Evolutionary conservation across 495 filamentous ascomycete species (phyloP), one percentile per base, ranked within the genome.

Genomic region (Aspergillus bertholletiae): DNA sequence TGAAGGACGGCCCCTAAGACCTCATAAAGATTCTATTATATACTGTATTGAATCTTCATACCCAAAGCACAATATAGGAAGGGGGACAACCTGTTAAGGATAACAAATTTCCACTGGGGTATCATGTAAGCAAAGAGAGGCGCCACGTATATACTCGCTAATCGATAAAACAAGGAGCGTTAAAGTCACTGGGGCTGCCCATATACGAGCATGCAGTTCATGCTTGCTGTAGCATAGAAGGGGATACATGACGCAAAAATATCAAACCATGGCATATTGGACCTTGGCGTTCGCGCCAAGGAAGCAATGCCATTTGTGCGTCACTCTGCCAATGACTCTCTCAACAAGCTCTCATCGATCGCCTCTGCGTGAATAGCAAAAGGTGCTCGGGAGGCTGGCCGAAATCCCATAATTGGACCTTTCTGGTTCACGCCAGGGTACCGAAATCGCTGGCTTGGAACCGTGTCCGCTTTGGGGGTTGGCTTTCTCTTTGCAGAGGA

Each of bases 371-470:
- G 74, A 12, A 77, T 55, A 26, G 56, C 54, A 18, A 67, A 47
- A 2, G 73, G 69, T 1, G 69, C 63, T 7, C 53, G 60, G 20
- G 67, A 64, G 4, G 69, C 64, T 34, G 70, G 68, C 0, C 68
- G 68, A 9, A 75, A 62, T 0, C 75, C 74, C 57, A 72, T 56
- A n/a, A 76, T 75, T 0, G 73, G 70, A 2, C 77, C 77, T 18
- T 72, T 76, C 51, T 80, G 77, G 28, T 79, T 80, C 30, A 79
- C 73, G 8, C 77, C 77, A 2, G 76, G 66, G 35, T 63, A 61
- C 23, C 76, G 62, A 61, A 76, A 76, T n/a, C 54, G 59, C 41
- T 66, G 46, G 8, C 49, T 45, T 17, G 60, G 54, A 12, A 27
- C 27, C 12, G 46, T 43, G 5, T 59, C 37, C 44, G 50, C 23